Evolutionary conservation across 2,329 filamentous ascomycete species (phyloP).

Genomic region (Thelonectria blattea): DNA sequence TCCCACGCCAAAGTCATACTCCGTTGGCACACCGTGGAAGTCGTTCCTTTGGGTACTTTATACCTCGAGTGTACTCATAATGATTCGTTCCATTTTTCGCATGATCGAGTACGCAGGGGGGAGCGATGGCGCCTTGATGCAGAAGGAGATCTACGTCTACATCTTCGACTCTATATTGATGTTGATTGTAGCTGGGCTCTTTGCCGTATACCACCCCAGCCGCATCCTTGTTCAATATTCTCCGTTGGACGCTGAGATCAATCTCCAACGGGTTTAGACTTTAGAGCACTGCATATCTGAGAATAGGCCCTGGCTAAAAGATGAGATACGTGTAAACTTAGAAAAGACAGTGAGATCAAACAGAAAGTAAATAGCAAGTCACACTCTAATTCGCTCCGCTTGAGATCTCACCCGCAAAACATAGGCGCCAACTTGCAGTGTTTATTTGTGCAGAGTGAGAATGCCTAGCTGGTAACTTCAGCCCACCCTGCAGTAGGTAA

Average conservation of each 20-base stretch:
- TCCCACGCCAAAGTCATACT: constrained; percentile 1
- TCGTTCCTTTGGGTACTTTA: not conserved
- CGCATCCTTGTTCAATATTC: not conserved
- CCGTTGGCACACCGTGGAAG: not conserved
- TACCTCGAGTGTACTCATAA: not conserved
- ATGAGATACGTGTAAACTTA: too few species aligned
- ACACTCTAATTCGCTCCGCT: too few species aligned
- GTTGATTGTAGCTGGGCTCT: not conserved
- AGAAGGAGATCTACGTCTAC: not conserved
- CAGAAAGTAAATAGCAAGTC: too few species aligned
- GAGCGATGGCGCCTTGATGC: not conserved
- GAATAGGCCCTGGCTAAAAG: too few species aligned
- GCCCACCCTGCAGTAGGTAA: too few species aligned
- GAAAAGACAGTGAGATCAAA: too few species aligned
- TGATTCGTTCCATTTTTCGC: not conserved
- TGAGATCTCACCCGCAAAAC: too few species aligned
- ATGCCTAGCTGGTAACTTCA: too few species aligned
- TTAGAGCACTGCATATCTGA: too few species aligned
- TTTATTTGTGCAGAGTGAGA: too few species aligned
- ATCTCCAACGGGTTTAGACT: not conserved
- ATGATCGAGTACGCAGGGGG: constrained; percentile 3
- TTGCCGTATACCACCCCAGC: not conserved
- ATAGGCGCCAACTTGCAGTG: too few species aligned
- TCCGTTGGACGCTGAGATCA: not conserved
- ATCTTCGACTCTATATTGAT: constrained; percentile 1